Evolutionary conservation across 2,329 filamentous ascomycete genomes (phyloP), one percentile per base, ranked within the genome.

Genomic region (Penicillium sclerotiorum): DNA sequence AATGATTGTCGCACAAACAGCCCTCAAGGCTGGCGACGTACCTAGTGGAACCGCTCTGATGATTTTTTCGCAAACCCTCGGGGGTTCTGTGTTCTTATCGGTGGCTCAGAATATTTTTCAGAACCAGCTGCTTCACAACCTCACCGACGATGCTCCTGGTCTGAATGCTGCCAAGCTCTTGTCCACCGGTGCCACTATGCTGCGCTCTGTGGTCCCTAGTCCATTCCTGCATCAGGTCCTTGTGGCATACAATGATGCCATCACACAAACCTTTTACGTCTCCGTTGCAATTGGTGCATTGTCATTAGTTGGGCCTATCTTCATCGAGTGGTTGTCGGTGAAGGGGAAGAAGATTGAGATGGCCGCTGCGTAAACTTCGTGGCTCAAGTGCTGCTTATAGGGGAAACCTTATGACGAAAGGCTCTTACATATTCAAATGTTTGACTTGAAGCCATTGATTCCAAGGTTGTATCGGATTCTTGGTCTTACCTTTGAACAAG

Each of bases 281-380:
- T 55, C 61, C 17, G 63, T 73, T 5, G 70, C 65, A 1, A 71
- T 74, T 65, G 61, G 63, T 8, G 65, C 63, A n/a, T 42, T 73
- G 30, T 63, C 62, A 2, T 51, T 70, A 5, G 33, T 73, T 27
- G 68, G 65, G 0, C 64, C 68, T 1, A 51, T 71, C 21, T 67
- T 65, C 25, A 55, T 75, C 11, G 65, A 74, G 52, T 75, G 73
- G 73, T 62, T 70, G 45, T 72, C 66, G 4, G 68, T 75, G 21
- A 74, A 71, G 56, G 67, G 65, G 6, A 49, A 49, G 46, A 53
- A 53, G 42, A 53, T 53, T 15, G 50, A 53, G 37, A 49, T 46
- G 41, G 28, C 50, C n/a, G 46, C 50, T 17, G 50, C 39, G 20
- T 53, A 36, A 28, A 3, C 25, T 28, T 8, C 25, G 13, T 28